phyloP scores from a whole-genome alignment of 768 basidiomycete species.

The Calocybe cyanea region DNA sequence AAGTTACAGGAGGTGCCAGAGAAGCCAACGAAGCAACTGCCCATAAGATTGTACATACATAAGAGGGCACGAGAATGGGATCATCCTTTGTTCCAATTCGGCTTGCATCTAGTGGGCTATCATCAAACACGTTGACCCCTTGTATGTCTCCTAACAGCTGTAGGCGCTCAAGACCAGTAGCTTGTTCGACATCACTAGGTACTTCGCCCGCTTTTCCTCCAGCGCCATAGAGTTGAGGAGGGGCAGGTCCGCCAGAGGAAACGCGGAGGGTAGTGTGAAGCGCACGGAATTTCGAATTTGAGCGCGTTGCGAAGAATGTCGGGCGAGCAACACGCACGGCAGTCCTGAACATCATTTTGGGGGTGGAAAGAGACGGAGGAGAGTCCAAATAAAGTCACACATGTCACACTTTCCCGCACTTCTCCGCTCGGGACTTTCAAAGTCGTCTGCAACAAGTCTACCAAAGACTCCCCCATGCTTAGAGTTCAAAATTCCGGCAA shows the following conservation, averaged over 20 bases:
- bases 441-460: too few species aligned
- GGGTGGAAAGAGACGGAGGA: conserved; percentile 21
- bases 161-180: conserved; percentile 95
- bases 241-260: conserved; percentile 50
- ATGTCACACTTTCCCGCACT: conserved; percentile 24
- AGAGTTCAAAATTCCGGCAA: too few species aligned
- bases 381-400: conserved; percentile 17
- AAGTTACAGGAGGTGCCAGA: too few species aligned
- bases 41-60: conserved; percentile 47
- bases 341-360: conserved; percentile 38
- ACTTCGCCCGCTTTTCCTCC: conserved; percentile 73
- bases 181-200: conserved; percentile 83
- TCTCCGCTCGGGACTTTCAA: too few species aligned
- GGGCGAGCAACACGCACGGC: conserved; percentile 45
- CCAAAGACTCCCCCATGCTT: too few species aligned
- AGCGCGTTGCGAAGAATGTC: conserved; percentile 35
- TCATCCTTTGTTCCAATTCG: conserved; percentile 83
- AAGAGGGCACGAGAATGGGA: conserved; percentile 84
- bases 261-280: conserved; percentile 57
- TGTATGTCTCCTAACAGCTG: conserved; percentile 87
- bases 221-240: conserved; percentile 65
- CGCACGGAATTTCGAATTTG: conserved; percentile 42
- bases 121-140: conserved; percentile 88
- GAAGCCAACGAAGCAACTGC: too few species aligned
- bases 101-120: conserved; percentile 77